Evolutionary conservation across 2,329 filamentous ascomycete species (phyloP), one percentile per base, ranked within the genome.

Genomic region (Aurifilum marmelostoma): DNA sequence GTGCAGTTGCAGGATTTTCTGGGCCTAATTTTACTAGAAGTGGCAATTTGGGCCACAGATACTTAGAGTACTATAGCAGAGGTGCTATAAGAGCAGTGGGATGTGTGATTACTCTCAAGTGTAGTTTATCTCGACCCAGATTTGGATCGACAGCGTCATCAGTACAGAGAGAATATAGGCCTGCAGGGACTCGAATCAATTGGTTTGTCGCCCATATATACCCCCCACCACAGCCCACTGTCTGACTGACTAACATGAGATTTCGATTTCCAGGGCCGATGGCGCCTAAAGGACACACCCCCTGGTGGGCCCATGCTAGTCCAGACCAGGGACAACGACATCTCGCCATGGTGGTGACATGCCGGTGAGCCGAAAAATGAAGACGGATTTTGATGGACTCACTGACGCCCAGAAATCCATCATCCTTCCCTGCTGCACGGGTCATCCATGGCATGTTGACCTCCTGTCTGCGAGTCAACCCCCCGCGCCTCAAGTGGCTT

Each of bases 301-400:
- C n/a, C 21, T n/a, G 62, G 54, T 34, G 21, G 21, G 5, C 2
- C 27, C 21, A 34, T 59, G 27, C 62, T 32, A 52, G 18, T 24
- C 62, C 43, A 34, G 9, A n/a, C 16, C 24, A 34, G 21, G 41
- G 62, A 21, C 27, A 58, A 43, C 43, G 41, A 56, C 61, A 68
- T 62, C 66, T 68, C 37, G 43, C 62, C 56, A 65, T 63, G 16
- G 59, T 62, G 62, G 47, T 34, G 34, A 4, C 47, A 34, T 54
- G 65, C 47, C 43, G 43, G 39, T 65, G 62, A 29, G 52, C 62
- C 18, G 61, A 37, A 65, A n/a, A 65, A 67, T 62, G 61, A 54
- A 54, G 54, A 67, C 27, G 9, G 50, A 27, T 27, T 54, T 27
- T 54, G 52, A 29, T 56, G 52, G 60, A 64, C 60, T 52, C 16